Percentiles rank a stretch among this genome's conserved stretches.
Conservation (phyloP, 2,329 filamentous ascomycete genomes). For the Fusarium verticillioides region DNA sequence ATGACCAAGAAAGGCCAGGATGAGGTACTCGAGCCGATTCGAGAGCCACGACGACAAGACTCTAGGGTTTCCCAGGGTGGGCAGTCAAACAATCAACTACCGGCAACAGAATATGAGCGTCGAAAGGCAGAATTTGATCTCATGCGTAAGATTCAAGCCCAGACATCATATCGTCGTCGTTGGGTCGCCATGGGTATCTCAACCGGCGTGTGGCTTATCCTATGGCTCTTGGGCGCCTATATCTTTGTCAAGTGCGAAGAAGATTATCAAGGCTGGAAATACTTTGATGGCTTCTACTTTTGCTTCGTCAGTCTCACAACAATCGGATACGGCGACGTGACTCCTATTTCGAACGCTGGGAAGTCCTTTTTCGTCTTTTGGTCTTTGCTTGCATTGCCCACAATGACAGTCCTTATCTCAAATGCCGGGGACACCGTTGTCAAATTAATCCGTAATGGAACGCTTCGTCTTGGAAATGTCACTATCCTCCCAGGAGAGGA, state of each 20-base stretch:
- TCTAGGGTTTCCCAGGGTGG: slow-evolving; percentile 5
- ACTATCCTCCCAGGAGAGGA: slow-evolving; percentile 70
- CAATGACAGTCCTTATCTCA: slow-evolving; percentile 86
- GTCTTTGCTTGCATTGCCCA: slow-evolving; percentile 86
- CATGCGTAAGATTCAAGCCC: slow-evolving; percentile 82
- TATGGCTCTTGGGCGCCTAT: slow-evolving; percentile 84
- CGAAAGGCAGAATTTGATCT: slow-evolving; percentile 78
- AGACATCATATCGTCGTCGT: slow-evolving; percentile 71
- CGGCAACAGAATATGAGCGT: slow-evolving; percentile 63
- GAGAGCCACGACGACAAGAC: slow-evolving; percentile 16
- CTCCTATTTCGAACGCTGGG: slow-evolving; percentile 80
- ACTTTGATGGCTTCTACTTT: slow-evolving; percentile 88
- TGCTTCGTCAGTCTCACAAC: slow-evolving; percentile 85
- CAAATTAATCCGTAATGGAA: slow-evolving; percentile 65
- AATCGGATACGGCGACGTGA: slow-evolving; percentile 86
- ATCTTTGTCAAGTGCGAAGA: slow-evolving; percentile 71
- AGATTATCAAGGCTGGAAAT: slow-evolving; percentile 71
- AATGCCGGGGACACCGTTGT: slow-evolving; percentile 89
- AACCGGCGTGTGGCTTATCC: slow-evolving; percentile 71
- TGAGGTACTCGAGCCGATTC: slow-evolving; percentile 62
- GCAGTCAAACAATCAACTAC: slow-evolving; percentile 20
- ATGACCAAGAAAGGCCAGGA: slow-evolving; percentile 60
- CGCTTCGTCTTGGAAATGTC: slow-evolving; percentile 66
- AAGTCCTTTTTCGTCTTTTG: slow-evolving; percentile 94
- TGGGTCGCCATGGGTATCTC: slow-evolving; percentile 81